These are phyloP conservation scores for Epichloe baconii DNA, from an alignment of 2,329 filamentous ascomycete genomes.

Conservation along the genomic window DNA sequence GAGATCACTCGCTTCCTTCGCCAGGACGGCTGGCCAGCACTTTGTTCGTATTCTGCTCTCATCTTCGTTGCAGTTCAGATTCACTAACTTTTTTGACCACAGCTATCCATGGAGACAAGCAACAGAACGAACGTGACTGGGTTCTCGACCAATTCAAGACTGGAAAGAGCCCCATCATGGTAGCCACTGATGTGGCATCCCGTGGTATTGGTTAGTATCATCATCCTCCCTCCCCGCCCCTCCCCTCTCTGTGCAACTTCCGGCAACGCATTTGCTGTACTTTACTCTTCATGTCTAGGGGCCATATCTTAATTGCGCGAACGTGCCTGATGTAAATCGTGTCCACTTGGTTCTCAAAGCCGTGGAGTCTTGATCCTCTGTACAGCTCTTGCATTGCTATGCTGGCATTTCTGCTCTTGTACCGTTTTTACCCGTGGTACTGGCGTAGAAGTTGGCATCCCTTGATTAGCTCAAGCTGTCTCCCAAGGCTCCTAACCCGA, in stretches of 20 bases:
- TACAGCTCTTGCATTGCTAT: constrained; percentile 43
- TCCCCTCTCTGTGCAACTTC: constrained; percentile 37
- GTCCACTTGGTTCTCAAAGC: constrained; percentile 67
- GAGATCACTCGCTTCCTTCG: constrained; percentile 96
- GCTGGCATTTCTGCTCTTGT: constrained; percentile 67
- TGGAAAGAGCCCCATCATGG: constrained; percentile 99
- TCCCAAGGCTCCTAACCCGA: constrained; percentile 44
- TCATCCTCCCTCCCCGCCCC: constrained; percentile 28
- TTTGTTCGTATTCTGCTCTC: constrained; percentile 51
- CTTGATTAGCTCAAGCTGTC: constrained; percentile 65
- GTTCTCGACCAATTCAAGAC: constrained; percentile 99
- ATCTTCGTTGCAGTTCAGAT: constrained; percentile 26
- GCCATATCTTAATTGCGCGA: constrained; percentile 73
- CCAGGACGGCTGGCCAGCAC: constrained; percentile 93
- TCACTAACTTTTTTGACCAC: constrained; percentile 1
- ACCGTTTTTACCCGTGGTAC: constrained; percentile 48
- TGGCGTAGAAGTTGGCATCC: constrained; percentile 64
- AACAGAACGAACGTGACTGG: constrained; percentile 99
- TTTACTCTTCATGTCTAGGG: constrained; percentile 85
- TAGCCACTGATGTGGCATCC: constrained; percentile 97
- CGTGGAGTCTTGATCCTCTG: constrained; percentile 68
- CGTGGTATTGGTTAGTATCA: constrained; percentile 99
- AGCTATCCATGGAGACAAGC: constrained; percentile 99
- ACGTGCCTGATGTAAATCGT: constrained; percentile 77
- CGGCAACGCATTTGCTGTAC: constrained; percentile 53